Evolutionary conservation across 805 yeast species (phyloP), one percentile per base, ranked within the genome.

Genomic region (Debaryomyces hansenii): DNA sequence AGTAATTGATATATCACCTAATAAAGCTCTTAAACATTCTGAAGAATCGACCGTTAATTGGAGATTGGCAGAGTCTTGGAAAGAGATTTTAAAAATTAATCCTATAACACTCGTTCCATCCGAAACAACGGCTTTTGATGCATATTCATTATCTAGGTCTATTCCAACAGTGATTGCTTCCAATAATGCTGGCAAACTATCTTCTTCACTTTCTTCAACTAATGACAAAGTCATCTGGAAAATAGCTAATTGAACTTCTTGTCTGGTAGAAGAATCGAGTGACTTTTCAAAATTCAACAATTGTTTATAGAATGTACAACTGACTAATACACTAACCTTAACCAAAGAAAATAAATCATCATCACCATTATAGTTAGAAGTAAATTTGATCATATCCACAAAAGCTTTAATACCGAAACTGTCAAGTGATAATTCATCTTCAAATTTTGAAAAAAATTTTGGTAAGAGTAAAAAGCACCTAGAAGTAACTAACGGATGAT

Each of bases 51-150:
- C 70, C 3, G 78, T 78, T 16, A 87, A 70, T 51, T 87, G 88
- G 35, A 88, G 70, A 56, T 90, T 89, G 0, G 90, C 76, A 0
- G 94, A 79, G 57, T 88, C 92, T 53, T 82, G 83, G 44, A 81
- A 79, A 0, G 92, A 84, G 12, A 89, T 75, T 5, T 75, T 66
- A 50, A 89, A 75, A 4, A 90, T 71, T 44, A 90, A 61, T 32
- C 75, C 75, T 5, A 87, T 69, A 7, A 85, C 66, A n/a, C 55
- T 71, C 4, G 55, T 47, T 1, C 51, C 53, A 5, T 46, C 46
- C 3, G 42, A 54, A n/a, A 58, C 36, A 6, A 42, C 28, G 1
- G 50, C 48, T 6, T 48, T 54, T 5, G 66, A 53, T 5, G 75
- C 71, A 20, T 45, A 45, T 2, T 27, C 27, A 8, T 60, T 62